Conservation (phyloP, 257 asterid genomes). For the Primulina tabacum region DNA sequence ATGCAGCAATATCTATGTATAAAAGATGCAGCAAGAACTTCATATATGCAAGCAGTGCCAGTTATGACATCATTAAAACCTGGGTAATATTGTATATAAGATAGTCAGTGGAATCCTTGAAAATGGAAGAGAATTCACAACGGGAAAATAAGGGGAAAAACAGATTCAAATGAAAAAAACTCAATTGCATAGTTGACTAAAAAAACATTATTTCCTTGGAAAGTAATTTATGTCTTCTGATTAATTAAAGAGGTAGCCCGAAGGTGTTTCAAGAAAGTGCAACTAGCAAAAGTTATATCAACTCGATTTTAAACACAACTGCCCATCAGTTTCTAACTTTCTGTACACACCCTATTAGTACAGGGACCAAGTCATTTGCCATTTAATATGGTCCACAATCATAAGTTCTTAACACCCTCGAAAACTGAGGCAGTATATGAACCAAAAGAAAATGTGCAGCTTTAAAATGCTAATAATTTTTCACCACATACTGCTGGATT, state of each 20-base stretch:
- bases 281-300: neutral
- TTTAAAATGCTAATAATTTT: slow-evolving; percentile 21
- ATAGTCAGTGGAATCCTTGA: neutral
- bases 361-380: neutral
- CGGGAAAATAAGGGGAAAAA: too few species aligned
- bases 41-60: neutral
- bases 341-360: neutral
- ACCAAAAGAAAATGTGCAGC: slow-evolving; percentile 16
- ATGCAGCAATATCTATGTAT: slow-evolving; percentile 12
- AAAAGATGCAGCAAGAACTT: slow-evolving; percentile 3
- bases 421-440: slow-evolving; percentile 5
- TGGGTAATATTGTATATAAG: neutral
- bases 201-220: neutral
- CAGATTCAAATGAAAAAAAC: neutral
- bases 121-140: neutral
- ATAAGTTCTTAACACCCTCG: slow-evolving; percentile 3
- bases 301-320: neutral
- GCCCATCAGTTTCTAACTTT: neutral
- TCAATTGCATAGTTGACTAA: neutral
- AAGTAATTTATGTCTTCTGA: slow-evolving; percentile 1
- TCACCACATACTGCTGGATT: slow-evolving; percentile 73
- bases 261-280: neutral
- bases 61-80: neutral
- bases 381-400: neutral
- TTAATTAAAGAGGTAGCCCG: slow-evolving; percentile 13